These are phyloP conservation scores for Effrenium voratum DNA, from an alignment of 73 alveolate species.

Conservation along the genomic window DNA sequence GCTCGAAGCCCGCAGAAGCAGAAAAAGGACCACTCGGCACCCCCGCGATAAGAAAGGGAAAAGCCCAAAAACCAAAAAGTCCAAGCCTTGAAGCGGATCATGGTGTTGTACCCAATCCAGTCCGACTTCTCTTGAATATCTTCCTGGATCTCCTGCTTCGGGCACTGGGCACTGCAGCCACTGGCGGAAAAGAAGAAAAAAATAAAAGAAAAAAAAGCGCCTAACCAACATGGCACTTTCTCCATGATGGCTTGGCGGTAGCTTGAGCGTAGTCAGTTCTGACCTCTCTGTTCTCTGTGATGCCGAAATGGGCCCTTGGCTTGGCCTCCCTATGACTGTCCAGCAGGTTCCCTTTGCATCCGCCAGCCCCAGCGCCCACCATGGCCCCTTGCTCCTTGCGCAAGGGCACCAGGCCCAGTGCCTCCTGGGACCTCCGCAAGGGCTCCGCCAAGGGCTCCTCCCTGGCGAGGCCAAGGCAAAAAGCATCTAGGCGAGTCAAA, in stretches of 20 bases:
- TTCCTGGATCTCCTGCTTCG: constrained; percentile 65
- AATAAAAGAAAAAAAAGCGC: not conserved
- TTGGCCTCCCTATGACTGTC: too few relatives aligned
- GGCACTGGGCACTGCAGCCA: too few relatives aligned
- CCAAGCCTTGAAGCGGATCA: constrained; percentile 68
- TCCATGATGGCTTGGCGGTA: not conserved
- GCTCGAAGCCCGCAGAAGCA: too few relatives aligned
- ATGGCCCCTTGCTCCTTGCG: constrained; percentile 15
- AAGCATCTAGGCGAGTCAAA: not conserved
- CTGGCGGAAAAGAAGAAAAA: not conserved
- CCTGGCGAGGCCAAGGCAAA: too few relatives aligned
- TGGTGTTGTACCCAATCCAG: constrained; percentile 63
- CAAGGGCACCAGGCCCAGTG: constrained; percentile 15
- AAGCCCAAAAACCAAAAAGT: not conserved
- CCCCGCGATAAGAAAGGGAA: too few relatives aligned
- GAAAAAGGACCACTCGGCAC: too few relatives aligned
- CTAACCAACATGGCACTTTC: not conserved
- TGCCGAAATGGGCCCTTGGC: too few relatives aligned
- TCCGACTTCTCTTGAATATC: not conserved
- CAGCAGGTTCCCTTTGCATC: too few relatives aligned
- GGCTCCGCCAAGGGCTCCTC: constrained; percentile 56
- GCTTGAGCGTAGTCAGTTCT: not conserved
- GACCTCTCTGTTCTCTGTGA: not conserved
- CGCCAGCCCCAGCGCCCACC: not conserved
- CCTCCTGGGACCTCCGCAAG: constrained; percentile 38